phyloP scores from a whole-genome alignment of 192 early-diverging fungal genomes.

The Martensiomyces pterosporus region DNA sequence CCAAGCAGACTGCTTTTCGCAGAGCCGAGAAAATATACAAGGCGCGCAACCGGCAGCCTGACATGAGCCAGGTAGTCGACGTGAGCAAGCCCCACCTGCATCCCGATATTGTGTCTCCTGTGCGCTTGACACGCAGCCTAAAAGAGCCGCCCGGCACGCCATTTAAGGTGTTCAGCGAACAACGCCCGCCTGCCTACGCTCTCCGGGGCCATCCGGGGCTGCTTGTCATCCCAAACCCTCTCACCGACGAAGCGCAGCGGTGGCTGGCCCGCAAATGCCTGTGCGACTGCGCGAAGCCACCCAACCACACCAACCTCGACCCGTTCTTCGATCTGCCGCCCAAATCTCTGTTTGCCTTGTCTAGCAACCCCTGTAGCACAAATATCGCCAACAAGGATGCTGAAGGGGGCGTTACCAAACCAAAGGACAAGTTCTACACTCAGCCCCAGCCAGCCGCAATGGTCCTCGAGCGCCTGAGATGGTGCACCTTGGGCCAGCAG shows the following conservation, averaged over 20 bases:
- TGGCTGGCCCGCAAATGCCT: slow-evolving; percentile 68
- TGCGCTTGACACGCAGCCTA: slow-evolving; percentile 28
- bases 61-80: slow-evolving; percentile 56
- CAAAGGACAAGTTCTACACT: slow-evolving; percentile 26
- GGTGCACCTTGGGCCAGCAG: slow-evolving; percentile 74
- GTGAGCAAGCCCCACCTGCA: slow-evolving; percentile 18
- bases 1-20: slow-evolving; percentile 69
- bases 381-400: slow-evolving; percentile 46
- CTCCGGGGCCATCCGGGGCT: slow-evolving; percentile 58
- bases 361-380: neutral
- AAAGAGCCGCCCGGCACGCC: slow-evolving; percentile 17
- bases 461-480: slow-evolving; percentile 52
- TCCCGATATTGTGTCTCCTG: slow-evolving; percentile 9
- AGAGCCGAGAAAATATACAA: slow-evolving; percentile 62
- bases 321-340: slow-evolving; percentile 73
- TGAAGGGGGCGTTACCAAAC: slow-evolving; percentile 44
- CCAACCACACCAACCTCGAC: slow-evolving; percentile 86
- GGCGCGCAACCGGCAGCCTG: slow-evolving; percentile 48
- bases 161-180: slow-evolving; percentile 18
- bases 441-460: slow-evolving; percentile 12
- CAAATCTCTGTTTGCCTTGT: slow-evolving; percentile 47
- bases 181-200: slow-evolving; percentile 32
- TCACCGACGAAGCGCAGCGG: slow-evolving; percentile 69
- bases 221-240: slow-evolving; percentile 72
- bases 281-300: slow-evolving; percentile 67